These are phyloP conservation scores for Wickerhamomyces subpelliculosus DNA, from an alignment of 805 yeast species.

Conservation along the genomic window DNA sequence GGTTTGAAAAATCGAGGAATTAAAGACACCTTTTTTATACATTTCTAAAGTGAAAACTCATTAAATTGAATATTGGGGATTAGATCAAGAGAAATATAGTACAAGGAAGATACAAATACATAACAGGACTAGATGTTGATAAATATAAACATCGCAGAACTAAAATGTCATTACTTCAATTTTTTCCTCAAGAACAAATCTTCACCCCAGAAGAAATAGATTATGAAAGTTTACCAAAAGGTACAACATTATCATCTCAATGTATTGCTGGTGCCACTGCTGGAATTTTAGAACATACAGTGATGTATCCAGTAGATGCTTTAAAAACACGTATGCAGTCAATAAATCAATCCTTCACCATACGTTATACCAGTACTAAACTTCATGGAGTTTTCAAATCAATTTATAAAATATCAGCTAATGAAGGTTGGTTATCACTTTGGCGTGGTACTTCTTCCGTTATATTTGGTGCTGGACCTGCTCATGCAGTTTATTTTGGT, in stretches of 20 bases:
- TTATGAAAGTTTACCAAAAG: slow-evolving; percentile 86
- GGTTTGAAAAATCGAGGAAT: no score
- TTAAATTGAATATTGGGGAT: no score
- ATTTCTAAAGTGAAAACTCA: no score
- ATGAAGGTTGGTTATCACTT: slow-evolving; percentile 80
- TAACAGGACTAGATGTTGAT: no score
- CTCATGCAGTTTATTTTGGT: slow-evolving; percentile 95
- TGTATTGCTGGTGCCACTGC: slow-evolving; percentile 94
- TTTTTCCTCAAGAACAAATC: no score
- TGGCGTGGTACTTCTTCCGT: slow-evolving; percentile 96
- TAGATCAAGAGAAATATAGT: no score
- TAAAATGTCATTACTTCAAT: no score
- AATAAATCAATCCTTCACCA: slow-evolving; percentile 9
- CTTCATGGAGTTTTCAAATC: slow-evolving; percentile 36
- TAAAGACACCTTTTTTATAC: no score
- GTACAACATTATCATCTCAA: slow-evolving; percentile 75
- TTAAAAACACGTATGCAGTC: slow-evolving; percentile 90
- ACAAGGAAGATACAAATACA: no score
- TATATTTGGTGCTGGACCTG: slow-evolving; percentile 95
- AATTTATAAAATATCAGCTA: slow-evolving; percentile 63
- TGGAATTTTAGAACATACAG: slow-evolving; percentile 96
- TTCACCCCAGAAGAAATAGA: slow-evolving; percentile 50
- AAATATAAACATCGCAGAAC: no score
- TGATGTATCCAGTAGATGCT: slow-evolving; percentile 94
- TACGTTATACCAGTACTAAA: slow-evolving; percentile 17